These are phyloP conservation scores for Cystobasidium onofrii DNA, from an alignment of 768 basidiomycete species.

Conservation along the genomic window DNA sequence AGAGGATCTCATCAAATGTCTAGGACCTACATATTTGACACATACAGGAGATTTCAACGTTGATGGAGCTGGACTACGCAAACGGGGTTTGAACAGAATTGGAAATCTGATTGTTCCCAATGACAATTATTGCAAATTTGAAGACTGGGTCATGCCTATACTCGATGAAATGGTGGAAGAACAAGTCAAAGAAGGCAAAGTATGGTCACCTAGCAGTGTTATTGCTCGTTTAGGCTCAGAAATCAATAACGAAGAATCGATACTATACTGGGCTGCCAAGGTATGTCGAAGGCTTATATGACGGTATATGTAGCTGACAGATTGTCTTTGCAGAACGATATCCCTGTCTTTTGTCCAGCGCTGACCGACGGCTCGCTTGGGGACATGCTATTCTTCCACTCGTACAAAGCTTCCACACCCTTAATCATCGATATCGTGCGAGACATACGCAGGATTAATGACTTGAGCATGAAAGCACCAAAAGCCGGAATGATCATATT, in stretches of 20 bases:
- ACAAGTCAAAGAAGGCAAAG: constrained; percentile 58
- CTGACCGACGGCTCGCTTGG: constrained; percentile 95
- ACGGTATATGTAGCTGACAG: no score
- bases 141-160: constrained; percentile 97
- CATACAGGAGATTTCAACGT: constrained; percentile 65
- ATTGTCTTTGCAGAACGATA: constrained; percentile 66
- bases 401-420: constrained; percentile 50
- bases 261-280: constrained; percentile 99
- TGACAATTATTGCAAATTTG: constrained; percentile 98
- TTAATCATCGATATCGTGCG: constrained; percentile 85
- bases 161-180: constrained; percentile 82
- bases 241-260: constrained; percentile 91
- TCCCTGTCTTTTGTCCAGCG: constrained; percentile 97
- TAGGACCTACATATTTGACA: constrained; percentile 90
- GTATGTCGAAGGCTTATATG: no score
- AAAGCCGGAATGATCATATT: constrained; percentile 98
- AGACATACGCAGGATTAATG: constrained; percentile 86
- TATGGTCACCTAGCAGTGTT: constrained; percentile 89
- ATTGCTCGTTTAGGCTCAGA: constrained; percentile 91
- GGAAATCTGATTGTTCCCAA: constrained; percentile 95
- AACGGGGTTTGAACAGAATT: constrained; percentile 88
- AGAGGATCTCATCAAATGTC: constrained; percentile 97
- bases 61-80: constrained; percentile 77
- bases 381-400: constrained; percentile 99
- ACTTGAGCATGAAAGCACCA: constrained; percentile 70